Conservation (phyloP, 306 rosid genomes). For the Canavalia ensiformis region DNA sequence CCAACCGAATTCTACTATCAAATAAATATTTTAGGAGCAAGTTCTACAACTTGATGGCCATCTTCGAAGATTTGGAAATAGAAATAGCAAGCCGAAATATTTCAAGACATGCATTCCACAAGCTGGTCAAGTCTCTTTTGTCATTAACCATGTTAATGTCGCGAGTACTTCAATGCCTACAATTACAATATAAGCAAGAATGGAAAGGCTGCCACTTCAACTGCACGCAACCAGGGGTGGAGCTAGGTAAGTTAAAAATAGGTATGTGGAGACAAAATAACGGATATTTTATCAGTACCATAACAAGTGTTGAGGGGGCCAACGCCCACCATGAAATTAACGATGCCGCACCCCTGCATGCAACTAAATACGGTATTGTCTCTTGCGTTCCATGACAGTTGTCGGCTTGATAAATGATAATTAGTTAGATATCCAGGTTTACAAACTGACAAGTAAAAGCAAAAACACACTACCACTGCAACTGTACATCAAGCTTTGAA, state of each 20-base stretch:
- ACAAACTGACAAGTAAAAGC: conserved; percentile 27
- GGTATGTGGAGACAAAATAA: background rate
- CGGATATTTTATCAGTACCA: background rate
- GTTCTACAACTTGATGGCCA: background rate
- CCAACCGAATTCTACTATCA: background rate
- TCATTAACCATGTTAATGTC: background rate
- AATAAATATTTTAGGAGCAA: background rate
- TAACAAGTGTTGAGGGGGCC: background rate
- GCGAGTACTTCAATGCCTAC: background rate
- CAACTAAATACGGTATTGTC: conserved; percentile 16
- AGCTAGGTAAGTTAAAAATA: background rate
- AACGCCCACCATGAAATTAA: background rate
- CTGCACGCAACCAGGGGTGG: background rate
- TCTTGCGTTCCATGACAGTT: conserved; percentile 20
- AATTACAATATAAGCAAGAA: conserved; percentile 11
- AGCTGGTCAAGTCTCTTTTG: conserved; percentile 5
- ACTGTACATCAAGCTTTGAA: conserved; percentile 51
- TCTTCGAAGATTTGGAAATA: background rate
- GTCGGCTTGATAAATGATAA: conserved; percentile 2
- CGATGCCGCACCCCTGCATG: background rate
- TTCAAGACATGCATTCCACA: background rate
- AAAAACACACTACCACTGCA: conserved; percentile 46
- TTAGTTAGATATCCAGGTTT: conserved; percentile 25
- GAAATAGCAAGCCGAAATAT: background rate
- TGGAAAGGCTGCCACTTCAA: background rate